A percentile compares a stretch with the other conserved stretches of the same genome.
phyloP scores from a whole-genome alignment of 1,284 basidiomycete genomes.

The Golubevia sp. region DNA sequence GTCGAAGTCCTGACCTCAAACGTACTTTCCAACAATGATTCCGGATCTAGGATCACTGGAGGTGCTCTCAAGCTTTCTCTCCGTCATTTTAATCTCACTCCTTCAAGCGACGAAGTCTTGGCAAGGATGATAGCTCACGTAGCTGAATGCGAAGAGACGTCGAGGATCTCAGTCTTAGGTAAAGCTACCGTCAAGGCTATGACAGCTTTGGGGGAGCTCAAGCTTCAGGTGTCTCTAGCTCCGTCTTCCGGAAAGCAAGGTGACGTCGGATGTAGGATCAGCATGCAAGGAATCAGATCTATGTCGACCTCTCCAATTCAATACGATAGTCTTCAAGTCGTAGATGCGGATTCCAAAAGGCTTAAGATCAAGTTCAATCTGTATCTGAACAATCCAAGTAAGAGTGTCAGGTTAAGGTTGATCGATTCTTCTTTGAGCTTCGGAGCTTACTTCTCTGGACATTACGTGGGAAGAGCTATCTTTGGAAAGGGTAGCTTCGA shows the following conservation, averaged over 20 bases:
- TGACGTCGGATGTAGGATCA: slow-evolving; percentile 8
- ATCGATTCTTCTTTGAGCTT: slow-evolving; percentile 32
- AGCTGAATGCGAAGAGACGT: slow-evolving; percentile 26
- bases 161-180: slow-evolving; percentile 33
- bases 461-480: slow-evolving; percentile 31
- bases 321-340: slow-evolving; percentile 33
- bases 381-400: slow-evolving; percentile 40
- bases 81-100: slow-evolving; percentile 5
- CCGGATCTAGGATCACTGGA: neutral
- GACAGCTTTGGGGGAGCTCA: slow-evolving; percentile 26
- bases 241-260: slow-evolving; percentile 6
- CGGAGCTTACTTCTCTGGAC: slow-evolving; percentile 30
- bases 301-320: slow-evolving; percentile 27
- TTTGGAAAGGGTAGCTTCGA: slow-evolving; percentile 18
- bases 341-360: slow-evolving; percentile 23
- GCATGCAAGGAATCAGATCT: slow-evolving; percentile 8
- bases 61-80: slow-evolving; percentile 9
- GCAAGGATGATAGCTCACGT: slow-evolving; percentile 30
- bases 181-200: slow-evolving; percentile 14
- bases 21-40: neutral
- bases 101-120: slow-evolving; percentile 1
- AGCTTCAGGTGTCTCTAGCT: slow-evolving; percentile 13
- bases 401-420: slow-evolving; percentile 19
- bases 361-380: slow-evolving; percentile 33
- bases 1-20: neutral